These are phyloP conservation scores for Saccharomycopsis schoenii DNA, from an alignment of 805 yeast genomes.

Conservation along the genomic window DNA sequence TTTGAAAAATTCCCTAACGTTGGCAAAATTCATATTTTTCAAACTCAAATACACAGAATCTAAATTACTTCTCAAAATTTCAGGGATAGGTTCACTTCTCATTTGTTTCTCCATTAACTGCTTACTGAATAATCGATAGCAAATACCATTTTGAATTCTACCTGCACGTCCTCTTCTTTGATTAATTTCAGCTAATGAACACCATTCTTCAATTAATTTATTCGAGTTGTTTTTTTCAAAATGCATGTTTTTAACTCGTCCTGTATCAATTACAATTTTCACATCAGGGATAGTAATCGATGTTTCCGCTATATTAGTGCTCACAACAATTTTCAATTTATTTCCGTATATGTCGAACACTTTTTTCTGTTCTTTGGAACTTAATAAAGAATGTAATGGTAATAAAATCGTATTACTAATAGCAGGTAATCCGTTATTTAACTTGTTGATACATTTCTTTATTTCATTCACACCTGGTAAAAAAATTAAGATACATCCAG, in stretches of 20 bases:
- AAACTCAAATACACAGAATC: constrained; percentile 78
- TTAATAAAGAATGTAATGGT: constrained; percentile 83
- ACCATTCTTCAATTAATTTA: constrained; percentile 69
- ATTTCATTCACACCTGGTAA: constrained; percentile 91
- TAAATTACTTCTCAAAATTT: constrained; percentile 72
- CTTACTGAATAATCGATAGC: constrained; percentile 70
- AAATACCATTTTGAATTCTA: constrained; percentile 74
- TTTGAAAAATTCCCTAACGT: constrained; percentile 60
- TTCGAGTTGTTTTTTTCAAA: constrained; percentile 66
- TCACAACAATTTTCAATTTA: constrained; percentile 59
- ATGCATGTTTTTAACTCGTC: constrained; percentile 69
- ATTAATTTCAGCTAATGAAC: constrained; percentile 77
- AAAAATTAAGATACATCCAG: constrained; percentile 77
- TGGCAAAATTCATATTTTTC: constrained; percentile 75
- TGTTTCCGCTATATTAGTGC: constrained; percentile 95
- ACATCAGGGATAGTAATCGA: constrained; percentile 94
- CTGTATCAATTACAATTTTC: constrained; percentile 84
- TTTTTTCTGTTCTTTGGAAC: constrained; percentile 70
- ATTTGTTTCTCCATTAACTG: constrained; percentile 46
- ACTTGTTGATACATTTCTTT: constrained; percentile 39
- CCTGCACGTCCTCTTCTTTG: constrained; percentile 99
- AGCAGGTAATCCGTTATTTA: background rate
- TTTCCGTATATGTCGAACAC: constrained; percentile 52
- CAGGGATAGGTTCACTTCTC: constrained; percentile 76
- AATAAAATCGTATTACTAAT: constrained; percentile 25